Base-by-base conservation (phyloP, 2,329 filamentous ascomycete species). In the Colletotrichum melonis region DNA sequence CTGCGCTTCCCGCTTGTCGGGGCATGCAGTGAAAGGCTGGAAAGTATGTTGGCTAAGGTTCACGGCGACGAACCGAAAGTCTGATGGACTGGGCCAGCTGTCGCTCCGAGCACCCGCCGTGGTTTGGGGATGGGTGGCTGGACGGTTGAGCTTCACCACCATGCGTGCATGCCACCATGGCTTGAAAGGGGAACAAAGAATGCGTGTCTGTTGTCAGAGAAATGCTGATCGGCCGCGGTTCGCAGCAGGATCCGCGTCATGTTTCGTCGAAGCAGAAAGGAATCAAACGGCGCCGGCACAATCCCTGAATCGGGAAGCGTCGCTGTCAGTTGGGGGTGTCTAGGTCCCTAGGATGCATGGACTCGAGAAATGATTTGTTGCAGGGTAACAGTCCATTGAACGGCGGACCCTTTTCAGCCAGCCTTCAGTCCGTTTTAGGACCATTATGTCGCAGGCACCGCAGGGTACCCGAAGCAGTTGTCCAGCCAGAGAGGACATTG, bases 171-270 rank as follows among this genome's bases (percentile, higher is more conserved):
- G 46, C 66, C 42, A 35, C 69, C 49, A 52, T 70, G 55, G 32
- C 42, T 35, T 4, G 19, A 60, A 35, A 67, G 24, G 65, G 65
- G n/a, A 49, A 62, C 12, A 62, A 66, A n/a, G 28, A 28, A 46
- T 16, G 49, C 55, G 49, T 38, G 42, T 56, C 67, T 52, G 56
- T 28, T 65, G 55, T 66, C 46, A 65, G 46, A 62, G 56, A 70
- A 71, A 71, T 71, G 62, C 62, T 66, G 71, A 73, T 73, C 71
- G 62, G 56, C 71, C 30, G 55, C 62, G 24, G 67, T 66, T 70
- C 56, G 56, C 62, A 66, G 67, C 38, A 57, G 35, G 67, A 73
- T 63, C 71, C 56, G 67, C 71, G 60, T 66, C 56, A 57, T 70
- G 67, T 70, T 65, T 65, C 60, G 67, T 66, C 49, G 54, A 63